A percentile compares a stretch with the other conserved stretches of the same genome.
Evolutionary conservation across 1,284 basidiomycete species (phyloP).

Genomic region (Trametes hirsuta): DNA sequence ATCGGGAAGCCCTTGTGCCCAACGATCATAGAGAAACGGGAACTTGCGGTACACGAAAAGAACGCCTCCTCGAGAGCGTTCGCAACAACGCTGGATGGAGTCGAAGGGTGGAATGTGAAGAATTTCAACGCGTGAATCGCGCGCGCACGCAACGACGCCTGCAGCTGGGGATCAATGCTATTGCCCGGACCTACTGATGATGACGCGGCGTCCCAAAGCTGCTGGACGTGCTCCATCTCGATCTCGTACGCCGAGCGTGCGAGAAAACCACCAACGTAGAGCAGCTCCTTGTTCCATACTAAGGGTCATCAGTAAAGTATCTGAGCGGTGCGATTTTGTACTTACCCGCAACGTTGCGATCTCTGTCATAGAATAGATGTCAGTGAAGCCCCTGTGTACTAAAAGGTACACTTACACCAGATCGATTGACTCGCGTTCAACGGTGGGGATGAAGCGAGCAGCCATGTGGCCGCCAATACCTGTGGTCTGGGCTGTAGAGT

Average conservation of each 20-base stretch:
- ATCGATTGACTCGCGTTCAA: slow-evolving; percentile 95
- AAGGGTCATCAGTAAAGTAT: background rate
- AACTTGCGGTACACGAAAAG: slow-evolving; percentile 60
- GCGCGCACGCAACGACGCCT: slow-evolving; percentile 57
- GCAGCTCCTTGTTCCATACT: slow-evolving; percentile 90
- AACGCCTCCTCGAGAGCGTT: slow-evolving; percentile 81
- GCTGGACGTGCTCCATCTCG: slow-evolving; percentile 69
- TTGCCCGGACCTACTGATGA: slow-evolving; percentile 36
- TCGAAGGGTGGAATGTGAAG: slow-evolving; percentile 87
- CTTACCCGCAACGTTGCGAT: slow-evolving; percentile 75
- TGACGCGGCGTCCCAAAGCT: slow-evolving; percentile 57
- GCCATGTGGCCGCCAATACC: slow-evolving; percentile 92
- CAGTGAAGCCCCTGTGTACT: background rate
- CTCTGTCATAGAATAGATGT: slow-evolving; percentile 47
- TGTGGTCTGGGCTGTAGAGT: slow-evolving; percentile 89
- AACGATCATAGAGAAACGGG: slow-evolving; percentile 31
- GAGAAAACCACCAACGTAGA: slow-evolving; percentile 84
- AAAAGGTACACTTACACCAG: slow-evolving; percentile 61
- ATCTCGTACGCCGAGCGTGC: slow-evolving; percentile 86
- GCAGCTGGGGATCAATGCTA: slow-evolving; percentile 39
- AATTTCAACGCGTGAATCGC: slow-evolving; percentile 88
- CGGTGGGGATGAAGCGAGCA: slow-evolving; percentile 94
- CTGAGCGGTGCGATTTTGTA: background rate
- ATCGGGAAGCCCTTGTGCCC: slow-evolving; percentile 61
- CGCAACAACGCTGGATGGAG: slow-evolving; percentile 87